These are phyloP conservation scores for Chlorella sp. DNA, from an alignment of 139 green algal species.

Conservation along the genomic window DNA sequence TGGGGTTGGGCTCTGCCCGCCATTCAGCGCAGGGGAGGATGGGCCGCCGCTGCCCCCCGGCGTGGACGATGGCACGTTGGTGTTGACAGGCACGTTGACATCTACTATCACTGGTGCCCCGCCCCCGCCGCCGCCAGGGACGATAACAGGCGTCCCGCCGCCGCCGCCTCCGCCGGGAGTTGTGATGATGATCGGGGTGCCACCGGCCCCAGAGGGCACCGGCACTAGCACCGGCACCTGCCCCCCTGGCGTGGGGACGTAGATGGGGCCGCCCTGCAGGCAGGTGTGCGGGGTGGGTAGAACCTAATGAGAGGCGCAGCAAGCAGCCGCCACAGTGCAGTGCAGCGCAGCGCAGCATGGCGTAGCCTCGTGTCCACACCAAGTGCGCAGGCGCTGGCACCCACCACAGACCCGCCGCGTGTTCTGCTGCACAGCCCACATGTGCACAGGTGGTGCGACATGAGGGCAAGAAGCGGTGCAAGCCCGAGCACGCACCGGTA, in stretches of 20 bases:
- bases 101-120: neutral
- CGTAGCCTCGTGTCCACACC: no score
- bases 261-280: neutral
- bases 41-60: neutral
- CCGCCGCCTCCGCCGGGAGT: conserved; percentile 1
- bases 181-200: neutral
- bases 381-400: no score
- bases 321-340: neutral
- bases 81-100: neutral
- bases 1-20: neutral
- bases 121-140: neutral
- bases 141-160: neutral
- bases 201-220: neutral
- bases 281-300: neutral
- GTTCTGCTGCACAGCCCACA: no score
- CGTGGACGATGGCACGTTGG: neutral
- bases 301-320: no score
- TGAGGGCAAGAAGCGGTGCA: neutral
- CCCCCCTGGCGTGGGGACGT: neutral
- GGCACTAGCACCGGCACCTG: neutral
- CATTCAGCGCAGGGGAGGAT: no score
- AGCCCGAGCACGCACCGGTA: neutral
- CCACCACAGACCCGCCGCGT: no score
- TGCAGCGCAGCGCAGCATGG: no score
- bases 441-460: no score